A percentile compares a stretch with the other conserved stretches of the same genome.
phyloP scores from a whole-genome alignment of 2,329 filamentous ascomycete species.

The Colletotrichum karsti region DNA sequence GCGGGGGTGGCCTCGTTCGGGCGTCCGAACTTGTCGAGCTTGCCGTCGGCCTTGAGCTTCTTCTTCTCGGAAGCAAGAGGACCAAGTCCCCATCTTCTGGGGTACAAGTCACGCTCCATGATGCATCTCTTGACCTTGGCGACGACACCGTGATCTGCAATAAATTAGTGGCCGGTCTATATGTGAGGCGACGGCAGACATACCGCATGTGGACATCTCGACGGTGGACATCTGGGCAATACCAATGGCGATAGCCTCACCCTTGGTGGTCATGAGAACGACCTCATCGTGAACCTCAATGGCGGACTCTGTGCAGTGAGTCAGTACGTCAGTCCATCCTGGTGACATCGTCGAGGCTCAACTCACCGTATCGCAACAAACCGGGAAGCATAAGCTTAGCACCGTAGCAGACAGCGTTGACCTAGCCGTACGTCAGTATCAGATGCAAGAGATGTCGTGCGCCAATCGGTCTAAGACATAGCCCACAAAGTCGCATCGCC shows the following conservation, averaged over 20 bases:
- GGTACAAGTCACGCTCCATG: slow-evolving; percentile 99
- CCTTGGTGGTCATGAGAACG: slow-evolving; percentile 98
- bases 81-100: slow-evolving; percentile 94
- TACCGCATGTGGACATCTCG: slow-evolving; percentile 85
- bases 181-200: background rate
- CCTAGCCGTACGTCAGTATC: slow-evolving; percentile 41
- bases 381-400: slow-evolving; percentile 99
- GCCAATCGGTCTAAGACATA: background rate
- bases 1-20: slow-evolving; percentile 92
- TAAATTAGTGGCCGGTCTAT: slow-evolving; percentile 2
- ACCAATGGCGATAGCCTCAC: slow-evolving; percentile 95
- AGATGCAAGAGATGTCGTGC: background rate
- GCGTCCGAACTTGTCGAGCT: slow-evolving; percentile 97
- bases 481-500: slow-evolving; percentile 14
- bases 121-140: slow-evolving; percentile 99
- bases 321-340: slow-evolving; percentile 35
- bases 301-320: slow-evolving; percentile 70
- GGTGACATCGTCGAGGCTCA: slow-evolving; percentile 19
- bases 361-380: slow-evolving; percentile 86
- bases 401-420: slow-evolving; percentile 98
- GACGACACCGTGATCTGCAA: slow-evolving; percentile 88
- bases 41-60: slow-evolving; percentile 98
- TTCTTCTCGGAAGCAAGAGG: slow-evolving; percentile 97
- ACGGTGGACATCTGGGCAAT: slow-evolving; percentile 98
- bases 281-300: slow-evolving; percentile 97